A percentile compares a stretch with the other conserved stretches of the same genome.
Conservation (phyloP, 129 eudicot genomes). For the Mikania micrantha region DNA sequence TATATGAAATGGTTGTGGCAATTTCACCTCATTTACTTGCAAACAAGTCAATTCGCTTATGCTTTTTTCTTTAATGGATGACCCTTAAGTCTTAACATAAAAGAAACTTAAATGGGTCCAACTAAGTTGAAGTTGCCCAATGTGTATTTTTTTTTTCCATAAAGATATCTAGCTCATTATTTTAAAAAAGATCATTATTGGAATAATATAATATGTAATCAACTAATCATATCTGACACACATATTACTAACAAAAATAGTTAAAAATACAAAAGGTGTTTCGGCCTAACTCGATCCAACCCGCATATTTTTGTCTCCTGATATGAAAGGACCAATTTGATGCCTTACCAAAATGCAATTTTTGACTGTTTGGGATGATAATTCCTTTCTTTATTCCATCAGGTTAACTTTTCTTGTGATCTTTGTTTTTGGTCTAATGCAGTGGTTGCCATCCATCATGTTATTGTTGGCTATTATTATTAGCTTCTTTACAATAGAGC, state of each 20-base stretch:
- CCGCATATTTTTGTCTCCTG: not conserved
- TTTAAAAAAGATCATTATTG: not conserved
- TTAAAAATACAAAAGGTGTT: not conserved
- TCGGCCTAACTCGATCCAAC: not conserved
- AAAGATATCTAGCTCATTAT: not conserved
- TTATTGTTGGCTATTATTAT: slow-evolving; percentile 40
- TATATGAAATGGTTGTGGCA: not conserved
- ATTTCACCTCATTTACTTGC: not conserved
- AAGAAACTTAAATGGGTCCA: no score
- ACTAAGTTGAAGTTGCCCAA: not conserved
- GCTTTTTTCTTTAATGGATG: not conserved
- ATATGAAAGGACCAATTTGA: slow-evolving; percentile 7
- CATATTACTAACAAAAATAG: not conserved
- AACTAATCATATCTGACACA: not conserved
- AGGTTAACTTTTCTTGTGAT: not conserved
- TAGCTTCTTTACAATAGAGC: slow-evolving; percentile 58
- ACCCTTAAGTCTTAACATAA: no score
- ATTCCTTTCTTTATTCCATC: not conserved
- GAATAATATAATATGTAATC: not conserved
- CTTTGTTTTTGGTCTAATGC: slow-evolving; percentile 27
- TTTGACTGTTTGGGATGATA: not conserved
- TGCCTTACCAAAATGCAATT: not conserved
- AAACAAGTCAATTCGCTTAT: not conserved
- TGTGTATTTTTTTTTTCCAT: not conserved
- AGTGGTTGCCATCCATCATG: slow-evolving; percentile 77